These are phyloP conservation scores for Scenedesmus sp. DNA, from an alignment of 163 green algal genomes.

Conservation along the genomic window DNA sequence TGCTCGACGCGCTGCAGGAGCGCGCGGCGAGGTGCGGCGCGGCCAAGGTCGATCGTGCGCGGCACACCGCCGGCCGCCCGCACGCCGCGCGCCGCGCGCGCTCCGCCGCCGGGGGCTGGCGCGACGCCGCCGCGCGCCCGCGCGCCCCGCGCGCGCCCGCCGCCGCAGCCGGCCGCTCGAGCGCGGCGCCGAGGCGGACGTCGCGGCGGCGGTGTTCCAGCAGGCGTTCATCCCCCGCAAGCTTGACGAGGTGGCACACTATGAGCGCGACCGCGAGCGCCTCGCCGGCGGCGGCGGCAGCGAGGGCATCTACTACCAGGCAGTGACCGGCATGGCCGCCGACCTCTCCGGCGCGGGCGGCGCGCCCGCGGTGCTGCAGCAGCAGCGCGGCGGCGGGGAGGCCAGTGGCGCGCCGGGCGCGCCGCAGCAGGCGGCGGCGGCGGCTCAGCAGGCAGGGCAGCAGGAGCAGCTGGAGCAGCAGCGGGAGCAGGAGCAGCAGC, in stretches of 20 bases:
- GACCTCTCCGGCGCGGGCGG: slow-evolving; percentile 71
- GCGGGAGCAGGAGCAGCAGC: not conserved
- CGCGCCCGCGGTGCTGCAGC: slow-evolving; percentile 29
- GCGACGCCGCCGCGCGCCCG: too few relatives aligned
- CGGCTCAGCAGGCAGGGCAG: too few relatives aligned
- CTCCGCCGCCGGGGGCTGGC: too few relatives aligned
- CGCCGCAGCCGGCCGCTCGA: slow-evolving; percentile 33
- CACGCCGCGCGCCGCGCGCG: too few relatives aligned
- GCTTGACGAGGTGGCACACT: slow-evolving; percentile 91
- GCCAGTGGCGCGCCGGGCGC: not conserved
- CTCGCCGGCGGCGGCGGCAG: slow-evolving; percentile 54
- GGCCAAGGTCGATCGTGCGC: too few relatives aligned
- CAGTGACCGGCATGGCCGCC: slow-evolving; percentile 75
- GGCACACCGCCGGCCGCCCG: too few relatives aligned
- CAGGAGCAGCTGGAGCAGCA: not conserved
- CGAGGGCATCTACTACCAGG: slow-evolving; percentile 95
- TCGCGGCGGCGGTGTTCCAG: slow-evolving; percentile 76
- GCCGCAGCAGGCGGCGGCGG: slow-evolving; percentile 7
- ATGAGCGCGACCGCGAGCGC: slow-evolving; percentile 84
- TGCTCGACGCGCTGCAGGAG: slow-evolving; percentile 80
- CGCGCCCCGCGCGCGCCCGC: too few relatives aligned
- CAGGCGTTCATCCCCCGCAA: slow-evolving; percentile 90
- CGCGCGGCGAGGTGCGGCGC: slow-evolving; percentile 60
- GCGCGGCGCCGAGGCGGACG: slow-evolving; percentile 65
- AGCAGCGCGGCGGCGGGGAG: not conserved